These are phyloP conservation scores for Xylaria polymorpha DNA, from an alignment of 2,329 filamentous ascomycete genomes.

Conservation along the genomic window DNA sequence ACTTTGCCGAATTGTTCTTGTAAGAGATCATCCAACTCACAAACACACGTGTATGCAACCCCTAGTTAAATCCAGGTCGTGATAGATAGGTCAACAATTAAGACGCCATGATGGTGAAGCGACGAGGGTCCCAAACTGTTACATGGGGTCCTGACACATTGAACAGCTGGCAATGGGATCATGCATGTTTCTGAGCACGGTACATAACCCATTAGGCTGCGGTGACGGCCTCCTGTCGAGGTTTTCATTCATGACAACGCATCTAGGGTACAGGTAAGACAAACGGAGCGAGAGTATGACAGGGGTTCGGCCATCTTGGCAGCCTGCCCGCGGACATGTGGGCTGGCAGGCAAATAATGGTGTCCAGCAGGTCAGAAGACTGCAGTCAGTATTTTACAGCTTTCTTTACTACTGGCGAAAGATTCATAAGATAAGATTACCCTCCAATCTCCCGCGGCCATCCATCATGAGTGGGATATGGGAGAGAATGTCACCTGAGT, in stretches of 20 bases:
- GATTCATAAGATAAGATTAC: constrained; percentile 13
- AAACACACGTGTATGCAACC: constrained; percentile 9
- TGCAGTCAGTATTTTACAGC: constrained; percentile 4
- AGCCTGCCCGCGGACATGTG: constrained; percentile 29
- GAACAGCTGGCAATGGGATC: constrained; percentile 42
- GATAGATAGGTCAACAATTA: constrained; percentile 4
- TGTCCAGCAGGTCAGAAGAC: constrained; percentile 12
- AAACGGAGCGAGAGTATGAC: constrained; percentile 26
- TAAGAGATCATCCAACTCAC: background rate
- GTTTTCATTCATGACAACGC: constrained; percentile 33
- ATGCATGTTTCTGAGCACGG: constrained; percentile 41
- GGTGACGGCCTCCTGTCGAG: constrained; percentile 23
- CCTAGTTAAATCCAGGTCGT: background rate
- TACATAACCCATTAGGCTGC: constrained; percentile 35
- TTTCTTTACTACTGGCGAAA: background rate
- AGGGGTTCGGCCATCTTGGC: constrained; percentile 34
- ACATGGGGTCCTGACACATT: constrained; percentile 30
- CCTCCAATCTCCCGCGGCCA: constrained; percentile 5
- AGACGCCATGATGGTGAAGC: constrained; percentile 3
- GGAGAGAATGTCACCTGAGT: constrained; percentile 4
- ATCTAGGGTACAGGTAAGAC: constrained; percentile 23
- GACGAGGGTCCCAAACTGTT: constrained; percentile 21
- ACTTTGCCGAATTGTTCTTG: constrained; percentile 11
- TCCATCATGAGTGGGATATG: background rate
- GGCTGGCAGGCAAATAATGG: constrained; percentile 19